Evolutionary conservation across 805 yeast species (phyloP).

Genomic region (Spathaspora arborariae): DNA sequence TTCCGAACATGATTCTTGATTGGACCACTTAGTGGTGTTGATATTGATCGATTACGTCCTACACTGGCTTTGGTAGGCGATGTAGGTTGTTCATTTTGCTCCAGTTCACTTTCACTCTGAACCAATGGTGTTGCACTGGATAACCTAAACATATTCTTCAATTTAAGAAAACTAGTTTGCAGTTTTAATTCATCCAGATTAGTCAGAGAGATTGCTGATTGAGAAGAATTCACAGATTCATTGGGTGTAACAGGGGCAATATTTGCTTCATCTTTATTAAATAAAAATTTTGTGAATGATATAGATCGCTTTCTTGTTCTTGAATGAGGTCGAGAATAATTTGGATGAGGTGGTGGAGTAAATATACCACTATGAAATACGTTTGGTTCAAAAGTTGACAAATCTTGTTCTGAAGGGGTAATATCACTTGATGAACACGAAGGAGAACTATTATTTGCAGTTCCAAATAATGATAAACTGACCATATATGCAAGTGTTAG

Average conservation of each 20-base stretch:
- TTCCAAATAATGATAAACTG: not conserved
- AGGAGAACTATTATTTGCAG: not conserved
- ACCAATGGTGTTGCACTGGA: conserved; percentile 9
- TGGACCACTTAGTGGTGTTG: conserved; percentile 4
- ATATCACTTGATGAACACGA: not conserved
- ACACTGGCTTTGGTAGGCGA: not conserved
- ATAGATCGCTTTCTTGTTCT: conserved; percentile 19
- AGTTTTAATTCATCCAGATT: conserved; percentile 3
- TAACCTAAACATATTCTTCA: conserved; percentile 26
- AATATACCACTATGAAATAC: not conserved
- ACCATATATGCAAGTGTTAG: not conserved
- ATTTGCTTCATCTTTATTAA: conserved; percentile 16
- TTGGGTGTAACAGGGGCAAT: conserved; percentile 5
- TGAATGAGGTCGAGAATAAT: conserved; percentile 5
- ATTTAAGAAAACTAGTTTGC: conserved; percentile 20
- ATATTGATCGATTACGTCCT: not conserved
- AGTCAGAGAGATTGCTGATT: not conserved
- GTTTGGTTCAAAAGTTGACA: not conserved
- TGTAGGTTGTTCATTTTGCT: not conserved
- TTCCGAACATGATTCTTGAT: conserved; percentile 6
- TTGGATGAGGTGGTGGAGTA: not conserved
- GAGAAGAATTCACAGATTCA: conserved; percentile 1
- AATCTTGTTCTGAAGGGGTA: not conserved
- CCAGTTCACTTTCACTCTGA: conserved; percentile 3
- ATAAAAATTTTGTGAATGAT: conserved; percentile 24